phyloP scores from a whole-genome alignment of 2,329 filamentous ascomycete species.

The Myriosclerotinia curreyana region DNA sequence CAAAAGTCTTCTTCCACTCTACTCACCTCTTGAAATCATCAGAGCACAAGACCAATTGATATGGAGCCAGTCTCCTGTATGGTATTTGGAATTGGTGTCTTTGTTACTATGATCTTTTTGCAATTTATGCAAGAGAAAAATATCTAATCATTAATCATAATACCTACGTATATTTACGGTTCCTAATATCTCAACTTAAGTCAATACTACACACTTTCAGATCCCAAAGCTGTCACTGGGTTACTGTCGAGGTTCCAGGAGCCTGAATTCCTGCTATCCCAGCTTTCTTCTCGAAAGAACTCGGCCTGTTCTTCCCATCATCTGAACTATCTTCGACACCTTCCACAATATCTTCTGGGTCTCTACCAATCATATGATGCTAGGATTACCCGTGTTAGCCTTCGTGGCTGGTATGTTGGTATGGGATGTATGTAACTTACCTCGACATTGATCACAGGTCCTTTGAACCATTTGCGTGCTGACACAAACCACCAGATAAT shows the following conservation, averaged over 20 bases:
- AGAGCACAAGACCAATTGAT: neutral
- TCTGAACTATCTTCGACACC: constrained; percentile 31
- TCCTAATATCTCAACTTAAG: neutral
- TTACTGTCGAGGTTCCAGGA: neutral
- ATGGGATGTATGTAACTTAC: constrained; percentile 25
- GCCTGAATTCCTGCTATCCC: constrained; percentile 14
- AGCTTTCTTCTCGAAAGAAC: constrained; percentile 25
- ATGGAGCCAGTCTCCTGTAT: constrained; percentile 23
- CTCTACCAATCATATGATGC: constrained; percentile 38
- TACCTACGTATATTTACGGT: neutral
- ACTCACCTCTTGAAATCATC: neutral
- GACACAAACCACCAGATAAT: constrained; percentile 59
- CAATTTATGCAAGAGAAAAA: constrained; percentile 22
- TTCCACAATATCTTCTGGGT: constrained; percentile 29
- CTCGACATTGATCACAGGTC: constrained; percentile 61
- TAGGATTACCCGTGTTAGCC: constrained; percentile 26
- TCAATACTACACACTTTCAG: neutral
- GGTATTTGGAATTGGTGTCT: constrained; percentile 23
- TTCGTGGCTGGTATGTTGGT: constrained; percentile 12
- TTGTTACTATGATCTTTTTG: constrained; percentile 19
- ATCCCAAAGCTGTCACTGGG: constrained; percentile 4
- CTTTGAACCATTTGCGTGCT: constrained; percentile 64
- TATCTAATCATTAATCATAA: neutral
- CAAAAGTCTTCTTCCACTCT: neutral
- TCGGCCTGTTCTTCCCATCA: constrained; percentile 20